Percentiles rank a stretch among this genome's conserved stretches.
Evolutionary conservation across 257 asterid species (phyloP).

Genomic region (Echium plantagineum): DNA sequence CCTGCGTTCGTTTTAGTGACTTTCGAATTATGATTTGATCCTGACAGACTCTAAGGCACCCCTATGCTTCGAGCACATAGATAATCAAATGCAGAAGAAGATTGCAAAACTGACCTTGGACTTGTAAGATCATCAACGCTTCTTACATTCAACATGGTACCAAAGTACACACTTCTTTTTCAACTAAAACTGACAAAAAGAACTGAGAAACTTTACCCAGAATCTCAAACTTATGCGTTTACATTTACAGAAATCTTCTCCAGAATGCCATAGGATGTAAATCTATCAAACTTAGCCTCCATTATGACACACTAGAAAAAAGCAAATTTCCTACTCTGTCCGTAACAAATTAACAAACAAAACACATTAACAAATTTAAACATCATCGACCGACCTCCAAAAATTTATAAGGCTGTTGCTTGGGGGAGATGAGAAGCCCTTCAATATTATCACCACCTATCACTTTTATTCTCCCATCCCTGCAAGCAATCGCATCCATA

Average conservation of each 20-base stretch:
- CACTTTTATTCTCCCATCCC: slow-evolving; percentile 93
- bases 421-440: slow-evolving; percentile 64
- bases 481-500: slow-evolving; percentile 19
- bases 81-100: background rate
- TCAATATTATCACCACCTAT: slow-evolving; percentile 87
- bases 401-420: slow-evolving; percentile 63
- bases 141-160: background rate
- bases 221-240: too few species aligned
- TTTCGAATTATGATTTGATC: too few species aligned
- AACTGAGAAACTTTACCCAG: background rate
- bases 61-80: background rate
- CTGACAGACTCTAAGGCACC: too few species aligned
- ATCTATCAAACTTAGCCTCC: too few species aligned
- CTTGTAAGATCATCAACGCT: background rate
- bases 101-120: background rate
- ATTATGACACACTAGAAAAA: background rate
- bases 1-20: too few species aligned
- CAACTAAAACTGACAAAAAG: background rate
- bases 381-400: slow-evolving; percentile 47
- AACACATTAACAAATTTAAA: background rate
- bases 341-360: background rate
- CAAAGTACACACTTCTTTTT: too few species aligned
- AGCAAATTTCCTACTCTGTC: background rate
- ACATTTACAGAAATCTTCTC: too few species aligned
- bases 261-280: too few species aligned